Percentiles rank a stretch among this genome's conserved stretches.
These are phyloP conservation scores for Russula sp. DNA, from an alignment of 768 basidiomycete species.

Conservation along the genomic window DNA sequence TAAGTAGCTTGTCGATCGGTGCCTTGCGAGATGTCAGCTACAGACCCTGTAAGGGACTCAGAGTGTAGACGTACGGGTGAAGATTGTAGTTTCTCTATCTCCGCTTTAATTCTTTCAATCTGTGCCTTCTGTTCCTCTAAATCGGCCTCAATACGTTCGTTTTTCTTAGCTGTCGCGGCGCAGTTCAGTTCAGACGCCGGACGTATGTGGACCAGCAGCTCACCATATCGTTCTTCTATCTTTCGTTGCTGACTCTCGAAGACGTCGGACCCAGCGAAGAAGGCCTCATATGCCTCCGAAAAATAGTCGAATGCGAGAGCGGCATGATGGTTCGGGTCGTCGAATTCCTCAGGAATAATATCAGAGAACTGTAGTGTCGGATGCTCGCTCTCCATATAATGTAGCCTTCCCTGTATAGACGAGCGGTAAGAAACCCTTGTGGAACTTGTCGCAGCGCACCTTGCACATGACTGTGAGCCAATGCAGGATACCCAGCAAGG, in stretches of 20 bases:
- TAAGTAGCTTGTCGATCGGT: conserved; percentile 55
- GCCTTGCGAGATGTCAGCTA: conserved; percentile 26
- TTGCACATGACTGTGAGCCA: conserved; percentile 87
- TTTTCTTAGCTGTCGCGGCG: conserved; percentile 49
- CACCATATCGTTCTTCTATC: conserved; percentile 74
- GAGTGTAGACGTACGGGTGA: conserved; percentile 44
- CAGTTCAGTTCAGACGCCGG: neutral
- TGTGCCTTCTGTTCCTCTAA: conserved; percentile 49
- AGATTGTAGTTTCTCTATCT: conserved; percentile 51
- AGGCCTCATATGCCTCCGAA: conserved; percentile 55
- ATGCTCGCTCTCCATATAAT: conserved; percentile 55
- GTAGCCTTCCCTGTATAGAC: conserved; percentile 26
- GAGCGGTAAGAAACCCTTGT: neutral
- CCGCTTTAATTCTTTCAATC: conserved; percentile 41
- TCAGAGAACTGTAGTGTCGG: conserved; percentile 58
- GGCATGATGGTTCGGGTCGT: conserved; percentile 63
- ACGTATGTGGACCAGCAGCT: conserved; percentile 17
- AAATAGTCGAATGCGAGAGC: conserved; percentile 75
- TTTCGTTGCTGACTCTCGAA: conserved; percentile 63
- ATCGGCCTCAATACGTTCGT: conserved; percentile 57
- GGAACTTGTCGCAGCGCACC: conserved; percentile 38
- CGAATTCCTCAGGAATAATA: conserved; percentile 66
- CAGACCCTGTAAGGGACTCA: neutral
- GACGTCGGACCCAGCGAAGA: conserved; percentile 60
- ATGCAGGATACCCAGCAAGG: conserved; percentile 78